These are phyloP conservation scores for Yarrowia deformans DNA, from an alignment of 805 yeast species.

Conservation along the genomic window DNA sequence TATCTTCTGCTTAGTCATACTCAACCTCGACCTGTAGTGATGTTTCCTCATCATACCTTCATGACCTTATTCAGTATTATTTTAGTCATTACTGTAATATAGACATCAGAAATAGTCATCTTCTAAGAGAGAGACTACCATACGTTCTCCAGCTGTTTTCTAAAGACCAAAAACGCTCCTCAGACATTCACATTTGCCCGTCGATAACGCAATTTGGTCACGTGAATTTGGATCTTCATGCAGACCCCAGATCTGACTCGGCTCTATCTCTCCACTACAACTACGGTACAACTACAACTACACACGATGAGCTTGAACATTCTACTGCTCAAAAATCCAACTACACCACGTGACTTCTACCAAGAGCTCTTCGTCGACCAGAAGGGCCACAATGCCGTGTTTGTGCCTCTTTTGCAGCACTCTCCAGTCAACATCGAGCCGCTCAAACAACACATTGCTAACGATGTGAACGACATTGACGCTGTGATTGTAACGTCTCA, in stretches of 20 bases:
- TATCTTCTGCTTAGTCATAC: too few species aligned
- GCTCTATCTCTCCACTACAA: constrained; percentile 4
- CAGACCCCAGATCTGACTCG: constrained; percentile 27
- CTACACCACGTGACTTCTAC: constrained; percentile 74
- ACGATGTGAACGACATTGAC: constrained; percentile 54
- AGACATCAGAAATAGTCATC: too few species aligned
- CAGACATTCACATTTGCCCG: too few species aligned
- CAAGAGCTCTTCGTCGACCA: constrained; percentile 52
- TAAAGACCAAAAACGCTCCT: too few species aligned
- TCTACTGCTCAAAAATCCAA: constrained; percentile 72
- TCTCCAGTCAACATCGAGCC: constrained; percentile 58
- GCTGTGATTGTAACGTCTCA: constrained; percentile 85
- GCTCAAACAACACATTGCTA: constrained; percentile 57
- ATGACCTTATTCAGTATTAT: too few species aligned
- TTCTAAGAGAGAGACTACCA: too few species aligned
- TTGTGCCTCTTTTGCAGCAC: constrained; percentile 79
- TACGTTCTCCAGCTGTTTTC: too few species aligned
- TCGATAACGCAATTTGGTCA: background rate
- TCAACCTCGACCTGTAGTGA: too few species aligned
- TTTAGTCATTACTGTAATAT: too few species aligned
- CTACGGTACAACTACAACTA: background rate
- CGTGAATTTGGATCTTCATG: constrained; percentile 16
- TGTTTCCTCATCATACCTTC: too few species aligned
- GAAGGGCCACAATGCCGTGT: constrained; percentile 57
- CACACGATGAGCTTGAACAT: too few species aligned